Evolutionary conservation across 2,329 filamentous ascomycete species (phyloP).

Genomic region (Grosmannia clavigera): DNA sequence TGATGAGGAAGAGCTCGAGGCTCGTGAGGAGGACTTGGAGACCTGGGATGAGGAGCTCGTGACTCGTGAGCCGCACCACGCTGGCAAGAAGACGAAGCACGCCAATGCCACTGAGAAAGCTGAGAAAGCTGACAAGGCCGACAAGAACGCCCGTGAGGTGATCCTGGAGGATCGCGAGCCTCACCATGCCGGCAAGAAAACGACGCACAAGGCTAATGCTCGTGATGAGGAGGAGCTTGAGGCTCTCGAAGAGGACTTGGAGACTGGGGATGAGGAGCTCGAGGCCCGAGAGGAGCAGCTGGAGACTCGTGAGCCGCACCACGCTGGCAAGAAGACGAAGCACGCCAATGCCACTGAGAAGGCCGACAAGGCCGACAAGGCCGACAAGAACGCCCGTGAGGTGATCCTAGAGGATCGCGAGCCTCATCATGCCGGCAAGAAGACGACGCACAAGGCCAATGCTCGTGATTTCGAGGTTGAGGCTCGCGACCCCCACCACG

Average conservation of each 20-base stretch:
- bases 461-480: constrained; percentile 7
- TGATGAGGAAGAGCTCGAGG: constrained; percentile 7
- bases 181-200: constrained; percentile 7
- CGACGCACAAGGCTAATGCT: constrained; percentile 8
- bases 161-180: constrained; percentile 7
- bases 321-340: constrained; percentile 12
- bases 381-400: constrained; percentile 3
- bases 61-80: constrained; percentile 11
- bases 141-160: constrained; percentile 9
- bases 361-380: constrained; percentile 1
- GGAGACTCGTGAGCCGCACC: constrained; percentile 10
- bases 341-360: neutral
- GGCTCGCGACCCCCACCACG: constrained; percentile 10
- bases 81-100: constrained; percentile 12
- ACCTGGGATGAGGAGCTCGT: constrained; percentile 2
- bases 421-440: constrained; percentile 12
- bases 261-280: constrained; percentile 6
- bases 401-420: constrained; percentile 9
- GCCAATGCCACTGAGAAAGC: constrained; percentile 2
- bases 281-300: constrained; percentile 3
- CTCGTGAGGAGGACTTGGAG: constrained; percentile 5
- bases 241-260: constrained; percentile 4
- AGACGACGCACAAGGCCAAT: constrained; percentile 2
- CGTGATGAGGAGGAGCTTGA: constrained; percentile 6
- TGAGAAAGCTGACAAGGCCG: constrained; percentile 6